Percentiles rank a stretch among this genome's conserved stretches.
Conservation (phyloP, 2,329 filamentous ascomycete species). For the Ophiobolus disseminans region DNA sequence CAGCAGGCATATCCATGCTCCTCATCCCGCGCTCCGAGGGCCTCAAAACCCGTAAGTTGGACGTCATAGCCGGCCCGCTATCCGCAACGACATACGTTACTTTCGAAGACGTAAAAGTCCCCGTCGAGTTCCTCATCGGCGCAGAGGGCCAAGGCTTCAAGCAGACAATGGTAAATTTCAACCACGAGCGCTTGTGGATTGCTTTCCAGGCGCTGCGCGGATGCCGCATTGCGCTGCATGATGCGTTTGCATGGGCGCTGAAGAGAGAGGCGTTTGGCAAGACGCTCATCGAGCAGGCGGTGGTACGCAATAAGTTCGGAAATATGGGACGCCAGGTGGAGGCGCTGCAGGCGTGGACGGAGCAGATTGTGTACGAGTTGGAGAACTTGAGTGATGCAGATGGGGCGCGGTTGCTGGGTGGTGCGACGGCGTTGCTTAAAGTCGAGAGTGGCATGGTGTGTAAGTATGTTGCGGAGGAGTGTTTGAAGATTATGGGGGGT, state of each 20-base stretch:
- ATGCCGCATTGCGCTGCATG: conserved; percentile 35
- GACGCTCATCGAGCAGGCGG: conserved; percentile 41
- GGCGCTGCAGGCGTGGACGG: conserved; percentile 36
- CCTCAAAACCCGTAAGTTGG: conserved; percentile 29
- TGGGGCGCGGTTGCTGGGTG: conserved; percentile 27
- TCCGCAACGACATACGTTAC: conserved; percentile 38
- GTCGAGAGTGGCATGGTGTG: conserved; percentile 34
- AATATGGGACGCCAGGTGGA: conserved; percentile 41
- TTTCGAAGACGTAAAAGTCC: conserved; percentile 44
- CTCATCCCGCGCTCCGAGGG: conserved; percentile 37
- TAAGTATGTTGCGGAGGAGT: conserved; percentile 37
- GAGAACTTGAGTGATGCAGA: conserved; percentile 28
- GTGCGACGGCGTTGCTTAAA: conserved; percentile 34
- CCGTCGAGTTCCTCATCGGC: conserved; percentile 37
- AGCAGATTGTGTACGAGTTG: conserved; percentile 38
- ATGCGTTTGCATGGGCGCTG: conserved; percentile 38
- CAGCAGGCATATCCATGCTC: conserved; percentile 39
- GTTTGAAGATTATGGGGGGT: conserved; percentile 35
- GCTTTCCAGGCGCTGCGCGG: conserved; percentile 39
- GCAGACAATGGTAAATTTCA: conserved; percentile 45
- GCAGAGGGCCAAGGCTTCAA: conserved; percentile 39
- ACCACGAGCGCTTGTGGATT: conserved; percentile 44
- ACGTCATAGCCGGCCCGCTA: conserved; percentile 32
- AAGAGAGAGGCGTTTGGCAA: conserved; percentile 44
- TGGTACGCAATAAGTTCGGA: conserved; percentile 42